These are phyloP conservation scores for Pseudogymnoascus sp. DNA, from an alignment of 2,329 filamentous ascomycete species.

Conservation along the genomic window DNA sequence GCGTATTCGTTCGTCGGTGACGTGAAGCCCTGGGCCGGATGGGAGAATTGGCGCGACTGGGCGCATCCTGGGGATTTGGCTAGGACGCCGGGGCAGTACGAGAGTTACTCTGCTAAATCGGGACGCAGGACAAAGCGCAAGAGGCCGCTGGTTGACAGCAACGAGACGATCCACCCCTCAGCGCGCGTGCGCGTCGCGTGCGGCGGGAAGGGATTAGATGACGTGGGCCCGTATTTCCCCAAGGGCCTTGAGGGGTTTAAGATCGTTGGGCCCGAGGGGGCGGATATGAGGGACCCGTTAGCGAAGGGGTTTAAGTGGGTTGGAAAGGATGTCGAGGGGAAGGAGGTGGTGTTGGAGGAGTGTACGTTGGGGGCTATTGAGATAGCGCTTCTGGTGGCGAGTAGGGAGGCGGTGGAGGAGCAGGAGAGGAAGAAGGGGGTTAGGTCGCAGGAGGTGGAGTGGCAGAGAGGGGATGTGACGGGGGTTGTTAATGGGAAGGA, in stretches of 20 bases:
- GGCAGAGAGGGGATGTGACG: neutral
- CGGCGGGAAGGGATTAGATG: constrained; percentile 26
- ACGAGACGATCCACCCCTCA: constrained; percentile 29
- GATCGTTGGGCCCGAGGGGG: neutral
- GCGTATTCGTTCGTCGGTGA: constrained; percentile 17
- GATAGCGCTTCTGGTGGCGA: constrained; percentile 8
- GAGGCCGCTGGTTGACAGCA: constrained; percentile 26
- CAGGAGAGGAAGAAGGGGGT: neutral
- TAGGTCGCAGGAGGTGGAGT: neutral
- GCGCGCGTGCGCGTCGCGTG: constrained; percentile 23
- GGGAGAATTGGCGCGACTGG: neutral
- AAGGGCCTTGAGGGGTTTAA: constrained; percentile 2
- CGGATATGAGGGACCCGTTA: constrained; percentile 13
- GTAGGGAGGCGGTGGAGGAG: neutral
- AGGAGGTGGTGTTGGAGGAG: constrained; percentile 15
- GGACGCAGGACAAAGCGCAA: constrained; percentile 27
- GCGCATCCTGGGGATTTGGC: constrained; percentile 11
- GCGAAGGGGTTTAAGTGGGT: constrained; percentile 14
- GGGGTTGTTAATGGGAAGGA: neutral
- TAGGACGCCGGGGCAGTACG: constrained; percentile 29
- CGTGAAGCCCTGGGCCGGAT: constrained; percentile 11
- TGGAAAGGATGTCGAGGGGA: constrained; percentile 16
- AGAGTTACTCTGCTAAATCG: constrained; percentile 28
- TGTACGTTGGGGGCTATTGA: constrained; percentile 19
- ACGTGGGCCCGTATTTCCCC: constrained; percentile 16